These are phyloP conservation scores for Phytophthora sp. DNA, from an alignment of 352 stramenopile genomes.

Conservation along the genomic window DNA sequence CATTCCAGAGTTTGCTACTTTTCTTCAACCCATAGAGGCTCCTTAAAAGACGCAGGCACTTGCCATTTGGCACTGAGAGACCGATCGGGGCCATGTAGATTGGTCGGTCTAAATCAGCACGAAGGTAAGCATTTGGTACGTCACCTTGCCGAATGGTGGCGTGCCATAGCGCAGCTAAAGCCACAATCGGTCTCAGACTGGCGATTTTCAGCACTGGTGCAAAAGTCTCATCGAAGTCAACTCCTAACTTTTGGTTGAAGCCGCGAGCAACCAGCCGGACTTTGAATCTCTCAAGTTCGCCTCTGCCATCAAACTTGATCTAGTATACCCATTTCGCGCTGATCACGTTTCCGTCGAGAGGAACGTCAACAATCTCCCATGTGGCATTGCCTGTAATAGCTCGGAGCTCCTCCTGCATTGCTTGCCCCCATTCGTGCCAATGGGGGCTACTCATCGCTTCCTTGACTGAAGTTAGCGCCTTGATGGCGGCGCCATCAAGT, in stretches of 20 bases:
- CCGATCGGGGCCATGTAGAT: slow-evolving; percentile 10
- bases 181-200: background rate
- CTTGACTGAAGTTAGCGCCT: too few relatives aligned
- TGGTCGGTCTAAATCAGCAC: background rate
- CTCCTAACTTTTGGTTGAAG: background rate
- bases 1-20: slow-evolving; percentile 6
- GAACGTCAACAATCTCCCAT: background rate
- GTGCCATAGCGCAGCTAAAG: background rate
- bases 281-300: slow-evolving; percentile 11
- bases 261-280: slow-evolving; percentile 2
- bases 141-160: background rate
- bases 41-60: background rate
- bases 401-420: slow-evolving; percentile 3
- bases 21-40: slow-evolving; percentile 4
- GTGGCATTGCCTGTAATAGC: slow-evolving; percentile 11
- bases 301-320: slow-evolving; percentile 10
- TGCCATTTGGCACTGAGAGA: too few relatives aligned
- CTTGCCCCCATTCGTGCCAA: background rate
- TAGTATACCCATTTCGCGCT: slow-evolving; percentile 14
- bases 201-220: slow-evolving; percentile 6
- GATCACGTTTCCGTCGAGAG: background rate
- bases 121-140: slow-evolving; percentile 12
- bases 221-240: slow-evolving; percentile 9
- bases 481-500: too few relatives aligned
- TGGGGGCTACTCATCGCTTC: too few relatives aligned